phyloP scores from a whole-genome alignment of 148 eudicot genomes.

The Polygonum maritimum region DNA sequence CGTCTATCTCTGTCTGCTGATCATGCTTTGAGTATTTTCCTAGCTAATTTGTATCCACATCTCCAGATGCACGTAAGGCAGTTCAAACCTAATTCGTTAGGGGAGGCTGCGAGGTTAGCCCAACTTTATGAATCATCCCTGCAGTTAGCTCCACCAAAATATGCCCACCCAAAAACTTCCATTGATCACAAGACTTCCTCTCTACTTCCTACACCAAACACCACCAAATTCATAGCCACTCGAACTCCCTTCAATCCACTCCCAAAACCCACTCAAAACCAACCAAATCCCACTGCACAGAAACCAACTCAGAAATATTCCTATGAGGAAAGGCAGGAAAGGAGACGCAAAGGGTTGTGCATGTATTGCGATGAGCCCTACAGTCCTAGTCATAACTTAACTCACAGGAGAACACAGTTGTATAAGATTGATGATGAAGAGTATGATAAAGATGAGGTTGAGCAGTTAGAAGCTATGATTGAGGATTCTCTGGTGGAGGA shows the following conservation, averaged over 20 bases:
- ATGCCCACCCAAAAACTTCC: too few species aligned
- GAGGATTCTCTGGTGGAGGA: too few species aligned
- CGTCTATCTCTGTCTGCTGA: too few species aligned
- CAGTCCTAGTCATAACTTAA: neutral
- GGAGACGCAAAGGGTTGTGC: neutral
- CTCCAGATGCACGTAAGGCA: neutral
- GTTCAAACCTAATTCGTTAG: neutral
- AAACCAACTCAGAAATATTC: neutral
- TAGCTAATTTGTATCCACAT: neutral
- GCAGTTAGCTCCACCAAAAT: too few species aligned
- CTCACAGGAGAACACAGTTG: neutral
- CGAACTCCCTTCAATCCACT: neutral
- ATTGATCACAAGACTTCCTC: too few species aligned
- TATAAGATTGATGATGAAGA: too few species aligned
- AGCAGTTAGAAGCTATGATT: neutral
- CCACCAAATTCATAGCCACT: neutral
- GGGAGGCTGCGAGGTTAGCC: neutral
- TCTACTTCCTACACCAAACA: neutral
- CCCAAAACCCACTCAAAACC: neutral
- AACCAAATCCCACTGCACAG: neutral
- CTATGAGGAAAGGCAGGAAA: neutral
- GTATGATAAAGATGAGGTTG: neutral
- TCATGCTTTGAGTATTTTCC: neutral
- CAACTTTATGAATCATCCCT: neutral
- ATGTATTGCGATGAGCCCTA: constrained; percentile 9